Base-by-base conservation (phyloP, 2,329 filamentous ascomycete species). In the Teratosphaeria epicoccoides region DNA sequence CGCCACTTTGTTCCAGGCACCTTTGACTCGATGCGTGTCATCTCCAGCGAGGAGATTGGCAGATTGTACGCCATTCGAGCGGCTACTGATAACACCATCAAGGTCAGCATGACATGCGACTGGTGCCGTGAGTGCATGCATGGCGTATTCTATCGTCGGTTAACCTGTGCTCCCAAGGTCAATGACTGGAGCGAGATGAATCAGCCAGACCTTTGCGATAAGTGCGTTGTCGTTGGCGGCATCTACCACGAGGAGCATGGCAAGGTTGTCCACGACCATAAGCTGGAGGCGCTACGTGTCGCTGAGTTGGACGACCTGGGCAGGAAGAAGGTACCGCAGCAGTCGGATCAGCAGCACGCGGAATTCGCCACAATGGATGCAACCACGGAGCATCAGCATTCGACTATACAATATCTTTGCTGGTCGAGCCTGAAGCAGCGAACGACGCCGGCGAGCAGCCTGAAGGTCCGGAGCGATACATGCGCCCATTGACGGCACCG, bases 81-180 rank as follows among this genome's bases (percentile, higher is more conserved):
- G 44, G 14, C 44, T 17, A 20, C 20, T 22, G 26, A n/a, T 29
- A 20, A 17, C 24, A 51, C 23, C 11, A 17, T 12, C 24, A 20
- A n/a, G 29, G 23, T 6, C 12, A 10, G 17, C 22, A 25, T 40
- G n/a, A 17, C 20, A 5, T 52, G 50, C 29, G 46, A 33, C 6
- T 7, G 20, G 7, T 52, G 50, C 50, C 23, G 24, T 7, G 24
- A 43, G 45, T 23, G 9, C 28, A 52, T 48, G n/a, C 22, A 51
- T 47, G 23, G 52, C 46, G 37, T 56, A 44, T 52, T 50, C 53
- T 40, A 56, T 55, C 24, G 51, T 54, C 23, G 58, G 55, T 28
- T 46, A 43, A 22, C 33, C 28, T 47, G 23, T 48, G 44, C 50
- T n/a, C 14, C 33, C 14, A 29, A 23, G 37, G 11, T 22, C 24